Conservation (phyloP, 441 rosid genomes). For the Aquilaria agallochum region DNA sequence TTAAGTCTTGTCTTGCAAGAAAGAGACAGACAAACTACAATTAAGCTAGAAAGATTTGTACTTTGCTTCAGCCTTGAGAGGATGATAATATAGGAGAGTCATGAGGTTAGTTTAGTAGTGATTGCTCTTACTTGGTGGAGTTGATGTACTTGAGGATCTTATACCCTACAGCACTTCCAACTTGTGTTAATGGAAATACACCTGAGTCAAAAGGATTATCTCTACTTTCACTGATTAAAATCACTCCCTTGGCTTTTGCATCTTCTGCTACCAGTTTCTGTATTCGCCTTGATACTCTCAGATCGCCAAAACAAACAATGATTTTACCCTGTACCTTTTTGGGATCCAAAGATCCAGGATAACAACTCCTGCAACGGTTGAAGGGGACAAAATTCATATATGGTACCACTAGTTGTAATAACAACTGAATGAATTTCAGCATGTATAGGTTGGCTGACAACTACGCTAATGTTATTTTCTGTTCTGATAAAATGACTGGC, state of each 20-base stretch:
- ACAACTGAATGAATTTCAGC: too few species aligned
- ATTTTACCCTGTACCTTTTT: slow-evolving; percentile 57
- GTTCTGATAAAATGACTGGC: background rate
- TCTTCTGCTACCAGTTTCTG: slow-evolving; percentile 65
- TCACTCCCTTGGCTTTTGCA: slow-evolving; percentile 60
- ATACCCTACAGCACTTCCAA: slow-evolving; percentile 36
- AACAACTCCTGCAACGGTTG: slow-evolving; percentile 46
- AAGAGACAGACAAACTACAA: too few species aligned
- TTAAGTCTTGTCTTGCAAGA: too few species aligned
- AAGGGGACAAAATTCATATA: background rate
- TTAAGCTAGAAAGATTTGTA: too few species aligned
- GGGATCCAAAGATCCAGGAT: slow-evolving; percentile 62
- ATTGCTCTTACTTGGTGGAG: slow-evolving; percentile 43
- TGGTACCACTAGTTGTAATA: too few species aligned
- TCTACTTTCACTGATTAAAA: slow-evolving; percentile 38
- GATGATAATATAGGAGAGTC: background rate
- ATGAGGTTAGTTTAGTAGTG: background rate
- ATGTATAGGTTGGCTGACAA: too few species aligned
- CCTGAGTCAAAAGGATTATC: slow-evolving; percentile 61
- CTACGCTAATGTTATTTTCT: background rate
- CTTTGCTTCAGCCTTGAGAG: too few species aligned
- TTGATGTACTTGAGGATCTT: slow-evolving; percentile 55
- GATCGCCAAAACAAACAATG: slow-evolving; percentile 49
- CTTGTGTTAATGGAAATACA: slow-evolving; percentile 51
- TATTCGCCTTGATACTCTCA: slow-evolving; percentile 26